Conservation (phyloP, 75 land plant genomes). For the Sequoiadendron giganteum region DNA sequence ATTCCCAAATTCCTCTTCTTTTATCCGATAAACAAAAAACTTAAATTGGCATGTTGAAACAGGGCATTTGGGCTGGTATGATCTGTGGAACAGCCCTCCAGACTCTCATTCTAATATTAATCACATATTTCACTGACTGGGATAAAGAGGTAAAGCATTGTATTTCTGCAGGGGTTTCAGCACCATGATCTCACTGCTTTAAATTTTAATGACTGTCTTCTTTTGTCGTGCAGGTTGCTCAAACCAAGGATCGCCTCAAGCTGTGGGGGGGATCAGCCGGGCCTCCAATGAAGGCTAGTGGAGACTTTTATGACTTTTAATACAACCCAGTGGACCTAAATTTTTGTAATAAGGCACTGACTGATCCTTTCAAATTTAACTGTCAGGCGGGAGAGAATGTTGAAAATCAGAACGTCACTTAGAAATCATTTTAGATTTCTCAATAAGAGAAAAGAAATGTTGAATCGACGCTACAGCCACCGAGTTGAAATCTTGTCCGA, state of each 20-base stretch:
- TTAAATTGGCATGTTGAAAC: not conserved
- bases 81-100: conserved; percentile 37
- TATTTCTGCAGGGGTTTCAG: not conserved
- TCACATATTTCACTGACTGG: conserved; percentile 36
- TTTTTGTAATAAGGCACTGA: no score
- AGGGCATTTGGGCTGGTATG: conserved; percentile 60
- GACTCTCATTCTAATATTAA: conserved; percentile 20
- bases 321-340: no score
- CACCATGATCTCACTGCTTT: not conserved
- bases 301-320: no score
- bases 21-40: not conserved
- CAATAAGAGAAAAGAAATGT: no score
- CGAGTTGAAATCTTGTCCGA: no score
- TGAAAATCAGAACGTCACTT: no score
- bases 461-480: no score
- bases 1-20: not conserved
- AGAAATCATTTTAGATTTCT: no score
- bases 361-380: no score
- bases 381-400: no score
- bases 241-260: not conserved
- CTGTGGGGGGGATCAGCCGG: not conserved
- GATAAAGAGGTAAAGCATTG: conserved; percentile 27
- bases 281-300: not conserved
- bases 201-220: not conserved
- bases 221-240: not conserved